phyloP scores from a whole-genome alignment of 1,284 basidiomycete species.

The Trichosporon asahii region DNA sequence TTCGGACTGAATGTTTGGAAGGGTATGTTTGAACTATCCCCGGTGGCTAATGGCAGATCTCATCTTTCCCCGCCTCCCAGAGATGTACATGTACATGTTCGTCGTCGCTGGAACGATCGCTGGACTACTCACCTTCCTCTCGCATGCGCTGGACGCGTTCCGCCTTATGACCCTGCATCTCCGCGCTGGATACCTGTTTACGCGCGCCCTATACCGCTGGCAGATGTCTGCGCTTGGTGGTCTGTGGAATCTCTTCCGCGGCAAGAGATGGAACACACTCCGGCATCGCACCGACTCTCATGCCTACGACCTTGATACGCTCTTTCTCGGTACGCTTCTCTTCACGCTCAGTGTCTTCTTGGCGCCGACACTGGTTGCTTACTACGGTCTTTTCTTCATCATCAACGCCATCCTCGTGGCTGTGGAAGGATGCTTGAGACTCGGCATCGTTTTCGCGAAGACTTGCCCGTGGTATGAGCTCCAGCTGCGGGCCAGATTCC shows the following conservation, averaged over 20 bases:
- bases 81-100: conserved; percentile 13
- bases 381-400: conserved; percentile 74
- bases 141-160: conserved; percentile 36
- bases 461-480: conserved; percentile 1
- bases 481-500: background rate
- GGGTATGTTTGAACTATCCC: conserved; percentile 54
- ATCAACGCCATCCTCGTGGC: conserved; percentile 10
- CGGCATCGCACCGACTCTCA: conserved; percentile 76
- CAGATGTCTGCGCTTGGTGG: conserved; percentile 64
- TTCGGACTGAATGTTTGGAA: conserved; percentile 65
- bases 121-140: conserved; percentile 22
- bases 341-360: conserved; percentile 90
- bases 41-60: conserved; percentile 15
- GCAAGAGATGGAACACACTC: conserved; percentile 80
- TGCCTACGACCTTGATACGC: conserved; percentile 88
- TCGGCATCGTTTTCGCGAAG: background rate
- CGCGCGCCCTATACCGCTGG: conserved; percentile 63
- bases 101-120: conserved; percentile 13
- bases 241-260: conserved; percentile 91
- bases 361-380: conserved; percentile 82
- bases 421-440: background rate
- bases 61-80: conserved; percentile 18
- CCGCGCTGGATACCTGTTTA: conserved; percentile 66
- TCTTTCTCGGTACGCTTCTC: conserved; percentile 88
- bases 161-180: conserved; percentile 65